Conservation (phyloP, 1,139 yeast genomes). For the Blastobotrys indianensis region DNA sequence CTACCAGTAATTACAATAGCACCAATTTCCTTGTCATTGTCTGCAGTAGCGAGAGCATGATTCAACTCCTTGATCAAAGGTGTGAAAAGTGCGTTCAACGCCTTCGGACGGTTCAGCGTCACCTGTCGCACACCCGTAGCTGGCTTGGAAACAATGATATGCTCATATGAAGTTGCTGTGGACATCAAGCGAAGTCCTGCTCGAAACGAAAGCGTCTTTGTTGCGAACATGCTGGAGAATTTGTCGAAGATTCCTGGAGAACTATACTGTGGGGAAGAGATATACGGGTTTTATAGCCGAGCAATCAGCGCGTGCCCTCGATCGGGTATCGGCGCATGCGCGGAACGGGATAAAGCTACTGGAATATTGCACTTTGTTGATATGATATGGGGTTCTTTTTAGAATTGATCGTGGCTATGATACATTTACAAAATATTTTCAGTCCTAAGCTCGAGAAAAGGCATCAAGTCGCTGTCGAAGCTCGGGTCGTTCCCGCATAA, state of each 20-base stretch:
- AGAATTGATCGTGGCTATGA: too few relatives aligned
- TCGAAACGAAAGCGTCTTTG: not conserved
- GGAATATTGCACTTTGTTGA: too few relatives aligned
- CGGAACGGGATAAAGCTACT: too few relatives aligned
- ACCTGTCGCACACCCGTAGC: conserved; percentile 42
- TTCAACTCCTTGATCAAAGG: conserved; percentile 41
- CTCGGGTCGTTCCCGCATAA: conserved; percentile 32
- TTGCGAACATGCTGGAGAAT: not conserved
- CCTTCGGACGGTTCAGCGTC: conserved; percentile 58
- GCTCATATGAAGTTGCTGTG: conserved; percentile 33
- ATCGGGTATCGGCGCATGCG: too few relatives aligned
- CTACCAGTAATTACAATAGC: conserved; percentile 46
- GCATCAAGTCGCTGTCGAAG: conserved; percentile 29
- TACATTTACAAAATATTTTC: not conserved
- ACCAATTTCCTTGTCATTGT: conserved; percentile 37
- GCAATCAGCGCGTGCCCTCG: too few relatives aligned
- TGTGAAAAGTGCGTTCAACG: conserved; percentile 58
- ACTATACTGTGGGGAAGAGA: not conserved
- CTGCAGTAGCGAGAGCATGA: conserved; percentile 38
- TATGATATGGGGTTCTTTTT: too few relatives aligned
- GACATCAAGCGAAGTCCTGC: conserved; percentile 14
- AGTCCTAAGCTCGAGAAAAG: conserved; percentile 11
- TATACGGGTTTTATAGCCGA: too few relatives aligned
- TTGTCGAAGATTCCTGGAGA: conserved; percentile 1
- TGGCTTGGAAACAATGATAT: conserved; percentile 38